These are phyloP conservation scores for Dictyostelium discoideum DNA, from an alignment of 78 protist genomes.

Conservation along the genomic window dicty_2.7 NC_007090.3:5401501-5402000, in stretches of 20 bases:
- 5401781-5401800: neutral
- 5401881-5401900: constrained; percentile 43
- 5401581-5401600: constrained; percentile 67
- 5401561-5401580: constrained; percentile 63
- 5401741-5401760: constrained; percentile 33
- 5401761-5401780: constrained; percentile 51
- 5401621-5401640: constrained; percentile 30
- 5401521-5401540: constrained; percentile 68
- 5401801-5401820: neutral
- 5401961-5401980: constrained; percentile 41
- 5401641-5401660: constrained; percentile 68
- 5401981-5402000: constrained; percentile 52
- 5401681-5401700: neutral
- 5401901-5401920: constrained; percentile 22
- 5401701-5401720: neutral
- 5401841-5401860: constrained; percentile 31
- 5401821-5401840: neutral
- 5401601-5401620: constrained; percentile 14
- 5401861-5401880: constrained; percentile 45
- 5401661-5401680: constrained; percentile 38
- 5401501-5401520: neutral
- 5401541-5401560: constrained; percentile 38
- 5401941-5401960: constrained; percentile 28
- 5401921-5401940: neutral
- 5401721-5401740: neutral